These are phyloP conservation scores for Gamsiella multidivaricata DNA, from an alignment of 192 early-diverging fungal genomes.

Conservation along the genomic window DNA sequence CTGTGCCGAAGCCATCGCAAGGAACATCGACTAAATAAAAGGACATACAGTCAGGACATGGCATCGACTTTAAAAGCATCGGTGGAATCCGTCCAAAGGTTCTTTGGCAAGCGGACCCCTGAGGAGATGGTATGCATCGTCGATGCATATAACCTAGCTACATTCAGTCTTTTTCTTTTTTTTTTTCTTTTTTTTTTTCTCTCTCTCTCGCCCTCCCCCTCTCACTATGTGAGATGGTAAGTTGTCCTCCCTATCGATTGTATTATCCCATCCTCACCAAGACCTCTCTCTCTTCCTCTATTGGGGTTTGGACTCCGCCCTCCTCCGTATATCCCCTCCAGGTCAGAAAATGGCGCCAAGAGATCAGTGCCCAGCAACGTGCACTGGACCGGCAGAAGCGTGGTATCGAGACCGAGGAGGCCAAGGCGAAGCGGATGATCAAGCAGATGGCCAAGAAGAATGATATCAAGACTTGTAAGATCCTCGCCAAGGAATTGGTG, in stretches of 20 bases:
- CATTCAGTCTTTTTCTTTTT: neutral
- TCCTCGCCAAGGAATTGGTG: slow-evolving; percentile 88
- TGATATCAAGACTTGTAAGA: slow-evolving; percentile 75
- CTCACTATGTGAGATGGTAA: too few relatives aligned
- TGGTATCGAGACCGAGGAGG: slow-evolving; percentile 84
- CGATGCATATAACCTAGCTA: too few relatives aligned
- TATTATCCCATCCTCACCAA: too few relatives aligned
- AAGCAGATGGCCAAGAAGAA: slow-evolving; percentile 91
- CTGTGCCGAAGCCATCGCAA: neutral
- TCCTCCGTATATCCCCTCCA: slow-evolving; percentile 28
- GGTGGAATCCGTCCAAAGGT: slow-evolving; percentile 60
- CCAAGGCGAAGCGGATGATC: slow-evolving; percentile 80
- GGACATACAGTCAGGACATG: slow-evolving; percentile 14
- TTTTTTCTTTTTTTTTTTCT: neutral
- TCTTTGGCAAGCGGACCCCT: slow-evolving; percentile 70
- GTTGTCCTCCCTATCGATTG: too few relatives aligned
- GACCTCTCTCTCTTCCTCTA: too few relatives aligned
- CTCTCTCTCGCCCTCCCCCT: neutral
- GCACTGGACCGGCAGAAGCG: slow-evolving; percentile 86
- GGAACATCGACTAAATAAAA: neutral
- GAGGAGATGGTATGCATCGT: slow-evolving; percentile 63
- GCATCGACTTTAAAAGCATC: slow-evolving; percentile 45
- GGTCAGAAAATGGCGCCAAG: slow-evolving; percentile 92
- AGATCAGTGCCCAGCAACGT: slow-evolving; percentile 87
- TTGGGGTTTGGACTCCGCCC: too few relatives aligned